Evolutionary conservation across 2,329 filamentous ascomycete species (phyloP).

Genomic region (Microcyclosporella mali): DNA sequence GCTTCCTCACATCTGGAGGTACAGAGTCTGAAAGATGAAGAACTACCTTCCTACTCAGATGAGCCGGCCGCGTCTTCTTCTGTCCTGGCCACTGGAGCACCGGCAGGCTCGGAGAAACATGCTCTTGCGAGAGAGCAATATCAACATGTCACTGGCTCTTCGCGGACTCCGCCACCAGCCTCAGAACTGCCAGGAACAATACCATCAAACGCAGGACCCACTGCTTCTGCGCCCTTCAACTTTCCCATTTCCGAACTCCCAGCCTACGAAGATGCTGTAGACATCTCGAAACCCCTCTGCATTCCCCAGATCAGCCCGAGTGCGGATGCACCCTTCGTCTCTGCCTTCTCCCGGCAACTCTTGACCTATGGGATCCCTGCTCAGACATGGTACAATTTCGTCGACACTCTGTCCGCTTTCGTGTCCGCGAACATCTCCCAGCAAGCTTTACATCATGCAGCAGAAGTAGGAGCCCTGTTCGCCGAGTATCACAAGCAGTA

Average conservation of each 20-base stretch:
- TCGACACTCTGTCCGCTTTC: slow-evolving; percentile 18
- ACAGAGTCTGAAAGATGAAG: slow-evolving; percentile 9
- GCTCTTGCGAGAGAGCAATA: background rate
- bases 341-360: slow-evolving; percentile 11
- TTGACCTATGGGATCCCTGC: slow-evolving; percentile 15
- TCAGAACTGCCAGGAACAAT: too few relatives aligned
- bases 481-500: slow-evolving; percentile 15
- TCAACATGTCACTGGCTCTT: background rate
- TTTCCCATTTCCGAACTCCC: slow-evolving; percentile 13
- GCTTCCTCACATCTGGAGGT: slow-evolving; percentile 9
- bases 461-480: slow-evolving; percentile 11
- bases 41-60: slow-evolving; percentile 9
- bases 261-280: slow-evolving; percentile 4
- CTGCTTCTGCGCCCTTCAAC: slow-evolving; percentile 12
- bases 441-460: slow-evolving; percentile 18
- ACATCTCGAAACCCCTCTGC: slow-evolving; percentile 9
- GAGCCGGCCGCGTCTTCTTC: background rate
- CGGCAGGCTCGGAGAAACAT: background rate
- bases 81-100: background rate
- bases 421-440: slow-evolving; percentile 16
- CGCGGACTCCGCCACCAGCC: background rate
- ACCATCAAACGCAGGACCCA: slow-evolving; percentile 5
- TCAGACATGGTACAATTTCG: slow-evolving; percentile 14
- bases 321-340: slow-evolving; percentile 12
- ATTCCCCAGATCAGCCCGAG: slow-evolving; percentile 13